A percentile compares a stretch with the other conserved stretches of the same genome.
phyloP scores from a whole-genome alignment of 148 eudicot genomes.

The Hydrangea macrophylla region DNA sequence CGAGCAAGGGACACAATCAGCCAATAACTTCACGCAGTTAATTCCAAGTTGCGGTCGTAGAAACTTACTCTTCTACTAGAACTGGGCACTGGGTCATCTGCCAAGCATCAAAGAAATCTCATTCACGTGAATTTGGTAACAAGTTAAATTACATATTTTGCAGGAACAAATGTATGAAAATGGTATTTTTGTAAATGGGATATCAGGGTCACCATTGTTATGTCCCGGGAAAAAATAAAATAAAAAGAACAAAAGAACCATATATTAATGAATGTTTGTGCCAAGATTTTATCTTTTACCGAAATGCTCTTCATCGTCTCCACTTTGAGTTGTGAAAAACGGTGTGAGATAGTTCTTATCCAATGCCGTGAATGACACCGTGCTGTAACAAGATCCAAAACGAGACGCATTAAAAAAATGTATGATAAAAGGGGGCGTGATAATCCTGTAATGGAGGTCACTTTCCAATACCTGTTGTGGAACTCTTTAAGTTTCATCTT shows the following conservation, averaged over 20 bases:
- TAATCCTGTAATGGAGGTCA: background rate
- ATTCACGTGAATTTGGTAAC: background rate
- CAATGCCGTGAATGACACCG: slow-evolving; percentile 79
- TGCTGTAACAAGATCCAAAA: slow-evolving; percentile 45
- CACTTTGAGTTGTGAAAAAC: slow-evolving; percentile 85
- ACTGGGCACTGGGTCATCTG: slow-evolving; percentile 21
- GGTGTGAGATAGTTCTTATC: slow-evolving; percentile 96
- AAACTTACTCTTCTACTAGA: slow-evolving; percentile 18
- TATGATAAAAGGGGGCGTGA: slow-evolving; percentile 1
- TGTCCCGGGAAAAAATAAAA: background rate
- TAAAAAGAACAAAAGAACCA: background rate
- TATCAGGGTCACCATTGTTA: background rate
- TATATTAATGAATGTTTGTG: background rate
- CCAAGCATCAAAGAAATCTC: slow-evolving; percentile 7
- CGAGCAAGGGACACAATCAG: background rate
- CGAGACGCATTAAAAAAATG: background rate
- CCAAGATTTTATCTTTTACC: slow-evolving; percentile 39
- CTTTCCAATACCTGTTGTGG: slow-evolving; percentile 59
- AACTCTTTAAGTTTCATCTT: slow-evolving; percentile 91
- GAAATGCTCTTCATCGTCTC: slow-evolving; percentile 61
- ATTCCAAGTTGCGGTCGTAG: slow-evolving; percentile 2
- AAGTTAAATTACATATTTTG: background rate
- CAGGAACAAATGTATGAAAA: slow-evolving; percentile 5
- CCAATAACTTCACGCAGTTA: background rate
- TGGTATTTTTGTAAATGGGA: background rate